Base-by-base conservation (phyloP, 371 early-diverging fungal species). In the Mucor plumbeus region DNA sequence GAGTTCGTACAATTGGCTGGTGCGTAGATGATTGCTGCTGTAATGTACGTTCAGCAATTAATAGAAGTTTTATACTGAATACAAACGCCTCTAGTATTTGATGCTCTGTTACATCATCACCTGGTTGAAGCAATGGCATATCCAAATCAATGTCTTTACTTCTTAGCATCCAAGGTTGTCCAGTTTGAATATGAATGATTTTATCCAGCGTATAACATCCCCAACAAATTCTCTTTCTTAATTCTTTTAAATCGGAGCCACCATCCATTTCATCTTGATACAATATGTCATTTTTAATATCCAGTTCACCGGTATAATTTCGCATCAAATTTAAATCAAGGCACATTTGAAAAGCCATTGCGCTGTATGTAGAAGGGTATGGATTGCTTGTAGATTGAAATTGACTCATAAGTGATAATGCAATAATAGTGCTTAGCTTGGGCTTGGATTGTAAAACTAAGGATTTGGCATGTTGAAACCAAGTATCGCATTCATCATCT, bases 301-400 rank as follows among this genome's bases (percentile, higher is more conserved):
- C 55, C 57, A 65, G 7, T 26, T 60, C 55, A 21, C 66, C 60
- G 40, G 55, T 65, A 33, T 74, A 74, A 15, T 64, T 43, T 33
- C 61, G 62, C 59, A 68, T 61, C 17, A 78, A 36, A 10, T 72
- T 63, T 8, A 80, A 33, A 36, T 76, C 78, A 54, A 70, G 41
- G 33, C 71, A 69, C 70, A 80, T 74, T 43, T 74, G 76, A 48
- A 72, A 66, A 4, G 81, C 78, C 70, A 78, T 69, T 1, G 66
- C 70, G 14, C 68, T 57, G 39, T 77, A 80, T 14, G 67, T 65
- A n/a, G 59, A 50, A 55, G 38, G 59, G 14, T 44, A 44, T 13
- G 15, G 41, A 40, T 70, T 61, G 31, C 48, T 57, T n/a, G 19
- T 19, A 21, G 63, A 61, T 55, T 76, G 72, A 57, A 63, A 77